Conservation (phyloP, 495 filamentous ascomycete genomes). For the Amphirosellinia nigrospora region DNA sequence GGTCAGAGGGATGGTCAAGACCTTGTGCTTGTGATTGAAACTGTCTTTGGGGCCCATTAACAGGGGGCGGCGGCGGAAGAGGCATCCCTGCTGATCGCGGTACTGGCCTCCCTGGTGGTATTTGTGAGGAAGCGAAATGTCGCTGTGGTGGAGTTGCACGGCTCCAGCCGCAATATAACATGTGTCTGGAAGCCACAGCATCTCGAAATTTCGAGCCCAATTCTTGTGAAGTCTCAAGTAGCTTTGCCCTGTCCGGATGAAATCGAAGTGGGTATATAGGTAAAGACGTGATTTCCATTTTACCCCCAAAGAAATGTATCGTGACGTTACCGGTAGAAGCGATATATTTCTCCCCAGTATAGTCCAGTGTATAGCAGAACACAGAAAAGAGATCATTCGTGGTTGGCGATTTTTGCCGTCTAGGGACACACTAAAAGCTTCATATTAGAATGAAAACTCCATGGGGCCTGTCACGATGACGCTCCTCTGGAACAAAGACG, state of each 20-base stretch:
- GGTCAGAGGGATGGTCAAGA: neutral
- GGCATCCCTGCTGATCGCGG: too few relatives aligned
- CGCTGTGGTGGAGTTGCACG: too few relatives aligned
- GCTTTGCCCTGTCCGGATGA: neutral
- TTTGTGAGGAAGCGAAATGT: neutral
- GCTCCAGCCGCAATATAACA: constrained; percentile 3
- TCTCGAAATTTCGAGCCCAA: neutral
- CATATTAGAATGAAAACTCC: neutral
- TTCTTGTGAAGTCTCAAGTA: neutral
- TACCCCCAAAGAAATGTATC: neutral
- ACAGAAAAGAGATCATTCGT: neutral
- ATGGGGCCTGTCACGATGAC: too few relatives aligned
- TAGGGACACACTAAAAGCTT: neutral
- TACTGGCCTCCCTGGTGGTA: neutral
- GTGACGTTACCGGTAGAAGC: neutral
- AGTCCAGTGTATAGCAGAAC: neutral
- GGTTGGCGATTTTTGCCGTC: neutral
- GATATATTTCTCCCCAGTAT: neutral
- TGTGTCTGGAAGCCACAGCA: neutral
- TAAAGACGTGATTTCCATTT: neutral
- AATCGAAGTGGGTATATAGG: neutral
- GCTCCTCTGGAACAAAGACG: too few relatives aligned
- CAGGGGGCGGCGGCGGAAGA: neutral
- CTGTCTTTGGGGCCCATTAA: neutral
- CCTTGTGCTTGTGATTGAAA: neutral